Evolutionary conservation across 345 rosid genomes (phyloP).

Genomic region (Lepidium africanum): DNA sequence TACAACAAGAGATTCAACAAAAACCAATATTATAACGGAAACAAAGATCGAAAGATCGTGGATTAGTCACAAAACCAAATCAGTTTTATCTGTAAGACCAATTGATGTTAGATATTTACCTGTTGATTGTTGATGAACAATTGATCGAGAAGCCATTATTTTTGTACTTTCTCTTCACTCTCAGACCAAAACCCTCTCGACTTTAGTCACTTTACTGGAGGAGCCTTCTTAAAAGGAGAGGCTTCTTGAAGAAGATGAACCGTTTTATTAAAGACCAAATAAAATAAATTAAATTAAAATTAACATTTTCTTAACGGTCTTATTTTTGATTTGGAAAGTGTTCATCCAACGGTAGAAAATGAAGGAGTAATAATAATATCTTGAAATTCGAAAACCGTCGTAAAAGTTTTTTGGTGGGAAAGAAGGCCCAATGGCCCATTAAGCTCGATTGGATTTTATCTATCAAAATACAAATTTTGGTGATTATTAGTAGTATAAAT

Average conservation of each 20-base stretch:
- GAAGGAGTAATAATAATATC: no score
- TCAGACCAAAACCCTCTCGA: neutral
- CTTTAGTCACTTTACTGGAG: neutral
- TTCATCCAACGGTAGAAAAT: conserved; percentile 19
- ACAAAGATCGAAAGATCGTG: neutral
- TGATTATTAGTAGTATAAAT: neutral
- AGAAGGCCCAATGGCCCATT: conserved; percentile 8
- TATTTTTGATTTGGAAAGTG: conserved; percentile 7
- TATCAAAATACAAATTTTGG: neutral
- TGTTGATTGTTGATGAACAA: conserved; percentile 7
- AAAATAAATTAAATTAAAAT: neutral
- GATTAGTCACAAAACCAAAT: neutral
- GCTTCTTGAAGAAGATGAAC: conserved; percentile 21
- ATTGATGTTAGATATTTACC: neutral
- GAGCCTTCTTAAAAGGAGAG: conserved; percentile 3
- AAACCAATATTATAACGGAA: neutral
- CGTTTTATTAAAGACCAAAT: neutral
- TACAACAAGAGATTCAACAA: neutral
- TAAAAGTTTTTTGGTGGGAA: no score
- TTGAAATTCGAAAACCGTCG: no score
- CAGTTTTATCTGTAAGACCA: neutral
- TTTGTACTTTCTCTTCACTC: neutral
- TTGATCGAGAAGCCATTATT: conserved; percentile 3
- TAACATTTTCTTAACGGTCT: conserved; percentile 7
- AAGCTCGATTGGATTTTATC: neutral